Percentiles rank a stretch among this genome's conserved stretches.
Conservation (phyloP, 1,284 basidiomycete species). For the Neonothopanus nambi region DNA sequence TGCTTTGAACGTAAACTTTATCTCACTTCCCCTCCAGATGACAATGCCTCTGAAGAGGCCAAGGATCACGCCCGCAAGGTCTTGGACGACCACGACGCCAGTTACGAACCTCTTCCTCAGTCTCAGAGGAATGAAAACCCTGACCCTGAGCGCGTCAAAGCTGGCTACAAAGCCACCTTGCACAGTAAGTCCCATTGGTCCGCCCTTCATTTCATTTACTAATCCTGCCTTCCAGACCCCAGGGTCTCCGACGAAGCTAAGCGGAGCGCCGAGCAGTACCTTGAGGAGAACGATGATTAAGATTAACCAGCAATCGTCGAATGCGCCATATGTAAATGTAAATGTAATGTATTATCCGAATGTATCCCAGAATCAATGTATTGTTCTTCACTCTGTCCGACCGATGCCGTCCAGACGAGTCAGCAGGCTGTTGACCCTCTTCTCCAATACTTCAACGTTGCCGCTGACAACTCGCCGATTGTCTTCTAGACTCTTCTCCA, state of each 20-base stretch:
- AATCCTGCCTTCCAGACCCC: no score
- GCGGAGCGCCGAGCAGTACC: no score
- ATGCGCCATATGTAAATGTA: no score
- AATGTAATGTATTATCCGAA: no score
- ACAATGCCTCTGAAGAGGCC: slow-evolving; percentile 43
- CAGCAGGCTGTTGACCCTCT: slow-evolving; percentile 53
- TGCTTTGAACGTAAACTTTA: background rate
- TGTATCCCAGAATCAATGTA: no score
- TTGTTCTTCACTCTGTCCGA: no score
- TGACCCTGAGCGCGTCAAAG: slow-evolving; percentile 37
- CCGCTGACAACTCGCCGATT: slow-evolving; percentile 73
- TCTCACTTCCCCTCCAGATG: slow-evolving; percentile 28
- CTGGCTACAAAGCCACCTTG: slow-evolving; percentile 54
- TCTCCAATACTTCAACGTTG: slow-evolving; percentile 73
- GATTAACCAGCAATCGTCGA: no score
- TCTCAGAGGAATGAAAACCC: slow-evolving; percentile 5
- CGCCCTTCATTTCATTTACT: no score
- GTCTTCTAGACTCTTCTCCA: slow-evolving; percentile 76
- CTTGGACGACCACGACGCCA: slow-evolving; percentile 24
- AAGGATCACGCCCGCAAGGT: slow-evolving; percentile 50
- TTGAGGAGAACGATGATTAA: no score
- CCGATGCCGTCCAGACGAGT: slow-evolving; percentile 7
- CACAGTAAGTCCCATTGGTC: slow-evolving; percentile 24
- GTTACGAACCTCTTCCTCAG: slow-evolving; percentile 7
- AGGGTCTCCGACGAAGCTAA: no score